These are phyloP conservation scores for Anthostomella pinea DNA, from an alignment of 2,329 filamentous ascomycete genomes.

Conservation along the genomic window DNA sequence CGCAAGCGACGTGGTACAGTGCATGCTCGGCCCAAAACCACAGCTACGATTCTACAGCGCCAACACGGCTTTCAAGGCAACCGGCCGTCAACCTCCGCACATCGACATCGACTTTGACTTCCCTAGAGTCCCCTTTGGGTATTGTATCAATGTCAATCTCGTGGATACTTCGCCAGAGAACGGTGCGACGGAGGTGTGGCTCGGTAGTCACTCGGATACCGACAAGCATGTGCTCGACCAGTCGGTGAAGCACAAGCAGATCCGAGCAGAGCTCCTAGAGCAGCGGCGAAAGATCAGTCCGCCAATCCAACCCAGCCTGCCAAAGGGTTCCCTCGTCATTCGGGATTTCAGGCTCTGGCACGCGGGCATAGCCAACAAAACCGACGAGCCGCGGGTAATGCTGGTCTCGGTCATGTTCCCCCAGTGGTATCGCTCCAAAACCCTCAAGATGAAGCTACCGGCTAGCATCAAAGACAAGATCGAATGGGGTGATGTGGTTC, in stretches of 20 bases:
- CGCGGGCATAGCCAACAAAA: slow-evolving; percentile 46
- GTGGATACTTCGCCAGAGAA: slow-evolving; percentile 43
- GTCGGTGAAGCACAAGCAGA: slow-evolving; percentile 15
- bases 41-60: slow-evolving; percentile 36
- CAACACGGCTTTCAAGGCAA: slow-evolving; percentile 39
- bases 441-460: slow-evolving; percentile 32
- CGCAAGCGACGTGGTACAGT: slow-evolving; percentile 32
- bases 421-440: slow-evolving; percentile 35
- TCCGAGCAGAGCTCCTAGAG: slow-evolving; percentile 33
- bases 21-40: slow-evolving; percentile 37
- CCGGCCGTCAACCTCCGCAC: slow-evolving; percentile 39
- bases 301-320: slow-evolving; percentile 38
- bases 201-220: slow-evolving; percentile 44
- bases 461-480: slow-evolving; percentile 27
- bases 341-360: slow-evolving; percentile 49
- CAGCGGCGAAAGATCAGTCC: slow-evolving; percentile 30
- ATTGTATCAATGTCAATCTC: slow-evolving; percentile 46
- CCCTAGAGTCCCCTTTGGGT: slow-evolving; percentile 44
- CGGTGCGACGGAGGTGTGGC: slow-evolving; percentile 50
- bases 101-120: slow-evolving; percentile 45
- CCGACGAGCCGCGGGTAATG: slow-evolving; percentile 43
- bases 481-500: slow-evolving; percentile 33
- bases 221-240: slow-evolving; percentile 27
- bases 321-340: slow-evolving; percentile 43
- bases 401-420: slow-evolving; percentile 37